These are phyloP conservation scores for Rhodotorula sp. DNA, from an alignment of 1,284 basidiomycete species.

Conservation along the genomic window DNA sequence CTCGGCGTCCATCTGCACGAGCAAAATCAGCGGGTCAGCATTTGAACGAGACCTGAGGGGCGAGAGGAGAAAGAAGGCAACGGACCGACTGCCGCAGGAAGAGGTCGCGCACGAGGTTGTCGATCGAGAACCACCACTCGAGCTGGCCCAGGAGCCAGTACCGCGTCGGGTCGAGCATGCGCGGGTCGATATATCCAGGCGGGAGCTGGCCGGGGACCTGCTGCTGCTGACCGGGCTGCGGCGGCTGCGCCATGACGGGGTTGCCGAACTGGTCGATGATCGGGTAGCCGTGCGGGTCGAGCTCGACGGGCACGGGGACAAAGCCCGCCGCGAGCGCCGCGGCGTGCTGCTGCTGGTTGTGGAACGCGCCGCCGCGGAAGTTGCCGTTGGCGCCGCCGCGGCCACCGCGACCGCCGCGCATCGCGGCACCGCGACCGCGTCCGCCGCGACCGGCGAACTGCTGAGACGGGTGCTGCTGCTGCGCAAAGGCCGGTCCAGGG, in stretches of 20 bases:
- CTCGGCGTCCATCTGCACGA: conserved; percentile 74
- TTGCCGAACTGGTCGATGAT: conserved; percentile 26
- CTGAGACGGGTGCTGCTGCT: not conserved
- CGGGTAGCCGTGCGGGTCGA: conserved; percentile 15
- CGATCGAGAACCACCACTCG: conserved; percentile 83
- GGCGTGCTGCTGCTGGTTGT: conserved; percentile 16
- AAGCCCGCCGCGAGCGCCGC: conserved; percentile 17
- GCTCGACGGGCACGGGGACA: conserved; percentile 19
- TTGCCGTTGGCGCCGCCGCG: conserved; percentile 7
- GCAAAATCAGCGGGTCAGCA: not conserved
- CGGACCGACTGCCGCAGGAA: conserved; percentile 67
- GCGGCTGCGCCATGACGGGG: conserved; percentile 12
- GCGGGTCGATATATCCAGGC: conserved; percentile 30
- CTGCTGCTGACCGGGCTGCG: conserved; percentile 6
- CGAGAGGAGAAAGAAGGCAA: not conserved
- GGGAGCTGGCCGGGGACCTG: conserved; percentile 11
- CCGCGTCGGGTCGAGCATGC: conserved; percentile 39
- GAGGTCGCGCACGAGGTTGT: conserved; percentile 81
- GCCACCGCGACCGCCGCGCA: conserved; percentile 3
- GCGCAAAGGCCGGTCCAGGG: conserved; percentile 5
- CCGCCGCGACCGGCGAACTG: conserved; percentile 12
- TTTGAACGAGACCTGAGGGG: not conserved
- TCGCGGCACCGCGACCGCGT: conserved; percentile 4
- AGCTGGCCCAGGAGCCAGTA: conserved; percentile 57
- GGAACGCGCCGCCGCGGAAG: not conserved